Percentiles rank a stretch among this genome's conserved stretches.
These are phyloP conservation scores for Prototheca stagnorum DNA, from an alignment of 163 green algal species.

Conservation along the genomic window DNA sequence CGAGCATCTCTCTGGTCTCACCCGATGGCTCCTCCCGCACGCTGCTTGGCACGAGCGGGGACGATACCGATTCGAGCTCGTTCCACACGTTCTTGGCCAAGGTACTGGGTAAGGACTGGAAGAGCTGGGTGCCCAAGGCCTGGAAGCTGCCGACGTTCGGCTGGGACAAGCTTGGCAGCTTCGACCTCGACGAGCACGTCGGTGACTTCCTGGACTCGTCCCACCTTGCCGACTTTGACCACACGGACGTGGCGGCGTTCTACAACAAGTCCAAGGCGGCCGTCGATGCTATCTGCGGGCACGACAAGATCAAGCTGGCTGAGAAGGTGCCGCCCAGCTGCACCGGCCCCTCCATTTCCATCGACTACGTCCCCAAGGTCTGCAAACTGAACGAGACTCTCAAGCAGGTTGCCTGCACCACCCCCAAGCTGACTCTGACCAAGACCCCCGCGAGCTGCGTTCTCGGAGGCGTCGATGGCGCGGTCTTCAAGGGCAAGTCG, in stretches of 20 bases:
- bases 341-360: constrained; percentile 4
- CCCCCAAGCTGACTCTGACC: constrained; percentile 7
- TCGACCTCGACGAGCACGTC: constrained; percentile 12
- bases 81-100: no score
- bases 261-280: constrained; percentile 2
- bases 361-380: constrained; percentile 14
- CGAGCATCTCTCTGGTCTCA: no score
- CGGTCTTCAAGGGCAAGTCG: constrained; percentile 9
- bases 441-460: constrained; percentile 9
- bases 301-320: constrained; percentile 1
- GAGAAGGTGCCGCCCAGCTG: constrained; percentile 7
- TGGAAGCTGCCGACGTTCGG: no score
- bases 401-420: constrained; percentile 10
- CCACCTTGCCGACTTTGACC: constrained; percentile 2
- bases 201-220: constrained; percentile 6
- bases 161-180: constrained; percentile 12
- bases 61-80: no score
- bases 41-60: no score
- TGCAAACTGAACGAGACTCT: constrained; percentile 5
- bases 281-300: constrained; percentile 4
- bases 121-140: no score
- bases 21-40: no score
- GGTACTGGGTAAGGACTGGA: no score
- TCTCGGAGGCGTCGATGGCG: constrained; percentile 1
- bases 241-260: constrained; percentile 3